Evolutionary conservation across 139 green algal species (phyloP), one percentile per base, ranked within the genome.

Genomic region (Ettlia oleoabundans): DNA sequence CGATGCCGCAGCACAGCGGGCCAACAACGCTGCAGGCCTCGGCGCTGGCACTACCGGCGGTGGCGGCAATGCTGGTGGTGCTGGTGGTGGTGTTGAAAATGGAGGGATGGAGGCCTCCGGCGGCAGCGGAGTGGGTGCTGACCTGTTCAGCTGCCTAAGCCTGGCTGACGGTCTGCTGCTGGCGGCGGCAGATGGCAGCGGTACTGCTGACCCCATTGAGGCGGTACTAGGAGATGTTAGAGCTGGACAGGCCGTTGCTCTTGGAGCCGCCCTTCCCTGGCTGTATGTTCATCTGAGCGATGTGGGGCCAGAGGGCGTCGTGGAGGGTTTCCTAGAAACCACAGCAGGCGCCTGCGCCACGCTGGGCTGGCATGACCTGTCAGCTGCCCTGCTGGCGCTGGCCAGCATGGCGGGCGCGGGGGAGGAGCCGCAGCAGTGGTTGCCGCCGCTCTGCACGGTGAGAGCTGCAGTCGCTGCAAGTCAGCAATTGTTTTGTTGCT

Each of bases 241-340:
- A 28, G 80, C 84, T 1, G 92, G 96, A 66, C 85, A 97, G 58
- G 87, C 93, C 3, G 83, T 97, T 33, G 91, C 89, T 6, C 68
- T 96, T 0, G 81, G 88, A 19, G 86, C 90, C 0, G 28, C 94
- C 40, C 85, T 98, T 82, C 95, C 95, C 30, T 94, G 93, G 87
- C 62, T 96, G 53, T 91, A 85, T 32, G 76, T 89, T 24, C 92
- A 97, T 75, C 80, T 94, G 32, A 37, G 76, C 10, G 53, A 74
- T 51, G 78, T 42, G 15, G 47, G 66, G 3, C 64, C 74, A 5
- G 62, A 80, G 2, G 70, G 38, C 19, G n/a, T 66, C 13, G 38
- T 78, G 9, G 61, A 78, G 13, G 33, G 55, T 38, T 91, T 86
- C 65, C 76, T 88, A 0, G 32, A 69, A 61, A 81, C 86, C 24